Evolutionary conservation across 2,329 filamentous ascomycete genomes (phyloP), one percentile per base, ranked within the genome.

Genomic region (Pestalotiopsis sp.): DNA sequence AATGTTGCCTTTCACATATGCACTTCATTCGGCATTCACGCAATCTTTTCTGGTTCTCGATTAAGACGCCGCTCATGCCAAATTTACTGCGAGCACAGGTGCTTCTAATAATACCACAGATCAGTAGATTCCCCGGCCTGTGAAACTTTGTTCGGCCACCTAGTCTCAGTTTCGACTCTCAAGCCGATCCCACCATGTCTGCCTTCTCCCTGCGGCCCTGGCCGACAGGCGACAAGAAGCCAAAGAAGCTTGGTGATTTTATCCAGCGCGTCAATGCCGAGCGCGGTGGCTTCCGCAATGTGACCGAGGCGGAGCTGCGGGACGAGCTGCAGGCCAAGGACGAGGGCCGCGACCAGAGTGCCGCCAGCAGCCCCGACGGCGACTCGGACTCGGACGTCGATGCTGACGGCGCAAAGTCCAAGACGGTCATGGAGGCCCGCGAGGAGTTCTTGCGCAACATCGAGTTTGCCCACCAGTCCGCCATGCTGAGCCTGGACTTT

Each of bases 251-350:
- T n/a, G 85, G 88, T 68, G 87, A 92, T 61, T 91, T 95, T 73
- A 94, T 98, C 73, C 83, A 87, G 69, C 93, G 95, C 73, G 91
- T 97, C 75, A 92, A 94, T 73, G 80, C 84, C 58, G 91, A 97
- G 75, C 91, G 92, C 70, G 93, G 93, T 14, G 93, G 93, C 27
- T 97, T 98, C 78, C 91, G 93, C 69, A 86, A 91, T 73, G 85
- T 98, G 72, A 93, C 90, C 64, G 93, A 97, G 79, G 86, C 90
- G 65, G 87, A 89, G 58, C 83, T 98, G 49, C 87, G 86, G 64
- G 87, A 91, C 45, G 91, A 96, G 75, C 90, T 96, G 65, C 81
- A 76, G 20, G 76, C 83, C 57, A 79, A 82, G 31, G 79, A 84
- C 38, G 81, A 83, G 71, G 69, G 78, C 70, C 72, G 76, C 20